Conservation (phyloP, 176 grass and related monocot genomes). For the Oryza longistaminata region DNA sequence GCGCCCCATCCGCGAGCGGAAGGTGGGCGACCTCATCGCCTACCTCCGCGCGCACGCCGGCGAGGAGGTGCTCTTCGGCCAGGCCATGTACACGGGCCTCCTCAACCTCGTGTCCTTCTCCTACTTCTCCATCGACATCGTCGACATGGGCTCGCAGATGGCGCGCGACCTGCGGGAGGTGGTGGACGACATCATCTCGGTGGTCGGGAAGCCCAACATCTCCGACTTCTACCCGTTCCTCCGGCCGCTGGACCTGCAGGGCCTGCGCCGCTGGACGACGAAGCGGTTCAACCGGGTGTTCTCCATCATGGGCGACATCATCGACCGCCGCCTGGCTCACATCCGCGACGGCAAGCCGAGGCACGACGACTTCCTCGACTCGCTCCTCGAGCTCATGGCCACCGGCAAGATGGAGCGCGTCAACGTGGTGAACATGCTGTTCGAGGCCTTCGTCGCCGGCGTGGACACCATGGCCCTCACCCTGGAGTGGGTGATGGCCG, state of each 20-base stretch:
- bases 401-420: slow-evolving; percentile 9
- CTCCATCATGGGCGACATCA: slow-evolving; percentile 17
- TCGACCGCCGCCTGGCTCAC: background rate
- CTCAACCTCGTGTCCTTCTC: slow-evolving; percentile 39
- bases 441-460: slow-evolving; percentile 36
- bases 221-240: slow-evolving; percentile 49
- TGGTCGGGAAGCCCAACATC: slow-evolving; percentile 26
- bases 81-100: slow-evolving; percentile 13
- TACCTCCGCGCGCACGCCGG: background rate
- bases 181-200: background rate
- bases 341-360: background rate
- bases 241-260: slow-evolving; percentile 43
- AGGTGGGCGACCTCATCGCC: slow-evolving; percentile 19
- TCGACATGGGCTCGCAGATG: slow-evolving; percentile 13
- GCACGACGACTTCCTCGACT: slow-evolving; percentile 47
- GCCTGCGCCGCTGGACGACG: background rate
- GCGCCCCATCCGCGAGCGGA: slow-evolving; percentile 25
- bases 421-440: slow-evolving; percentile 17
- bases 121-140: slow-evolving; percentile 37
- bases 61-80: background rate
- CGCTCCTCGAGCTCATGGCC: slow-evolving; percentile 26
- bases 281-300: background rate
- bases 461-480: slow-evolving; percentile 26
- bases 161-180: slow-evolving; percentile 21
- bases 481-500: slow-evolving; percentile 52